Evolutionary conservation across 352 stramenopile species (phyloP), one percentile per base, ranked within the genome.

Genomic region (Globisporangium lucens): DNA sequence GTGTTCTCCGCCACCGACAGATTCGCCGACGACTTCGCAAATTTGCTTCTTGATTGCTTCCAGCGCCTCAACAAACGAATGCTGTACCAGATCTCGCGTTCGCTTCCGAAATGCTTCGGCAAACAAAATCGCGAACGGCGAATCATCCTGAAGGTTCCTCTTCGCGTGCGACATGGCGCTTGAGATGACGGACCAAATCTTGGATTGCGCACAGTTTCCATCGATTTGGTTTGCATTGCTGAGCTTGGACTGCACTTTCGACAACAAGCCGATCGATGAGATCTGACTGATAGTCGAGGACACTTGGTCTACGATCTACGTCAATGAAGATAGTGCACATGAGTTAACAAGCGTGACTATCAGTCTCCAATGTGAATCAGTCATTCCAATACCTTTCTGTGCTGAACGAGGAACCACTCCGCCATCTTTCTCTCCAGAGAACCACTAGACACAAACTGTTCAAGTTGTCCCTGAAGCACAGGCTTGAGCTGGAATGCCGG

Each of bases 51-150:
- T 88, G 66, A 94, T 87, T n/a, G 78, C 75, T 57, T 83, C 76
- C 24, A 90, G 73, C n/a, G 84, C 86, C 68, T 91, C 77, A 22
- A 89, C 74, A 57, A 94, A 94, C 4, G 80, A 92, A 53, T 78
- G 75, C 61, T 93, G 86, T 17, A 94, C 83, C 60, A 94, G 73
- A 66, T 90, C 78, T 24, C 86, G 78, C 4, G 81, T 91, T 57
- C 78, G 67, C 61, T 81, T 83, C 30, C 84, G 75, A 49, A 94
- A 89, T 13, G 78, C 63, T 22, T 85, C 76, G 0, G 83, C 86
- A 59, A 90, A 93, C 7, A 94, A 46, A 46, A 84, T 47, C 24
- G 80, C 66, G 58, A 93, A 94, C 46, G 91, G 78, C 0, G 83
- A 89, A 10, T 75, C 61, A 13, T 60, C 55, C 13, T 61, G 24